Percentiles rank a stretch among this genome's conserved stretches.
Evolutionary conservation across 2,329 filamentous ascomycete genomes (phyloP).

Genomic region (Escovopsis weberi): DNA sequence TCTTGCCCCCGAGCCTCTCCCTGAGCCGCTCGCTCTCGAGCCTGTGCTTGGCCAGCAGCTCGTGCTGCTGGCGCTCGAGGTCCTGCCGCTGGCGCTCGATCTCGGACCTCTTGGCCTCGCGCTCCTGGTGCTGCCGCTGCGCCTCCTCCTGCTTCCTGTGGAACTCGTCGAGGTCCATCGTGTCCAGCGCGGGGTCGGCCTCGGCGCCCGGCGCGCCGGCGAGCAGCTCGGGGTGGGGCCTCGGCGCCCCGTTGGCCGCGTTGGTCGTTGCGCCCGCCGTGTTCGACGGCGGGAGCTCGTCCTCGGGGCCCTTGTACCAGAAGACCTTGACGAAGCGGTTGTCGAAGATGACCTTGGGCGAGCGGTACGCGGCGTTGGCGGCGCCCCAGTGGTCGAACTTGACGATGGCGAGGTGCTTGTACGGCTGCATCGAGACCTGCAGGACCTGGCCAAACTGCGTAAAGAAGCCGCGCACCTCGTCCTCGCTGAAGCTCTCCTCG

Average conservation of each 20-base stretch:
- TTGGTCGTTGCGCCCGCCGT: neutral
- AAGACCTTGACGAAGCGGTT: slow-evolving; percentile 78
- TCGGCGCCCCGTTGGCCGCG: slow-evolving; percentile 6
- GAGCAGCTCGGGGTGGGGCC: slow-evolving; percentile 6
- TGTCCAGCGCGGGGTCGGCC: slow-evolving; percentile 33
- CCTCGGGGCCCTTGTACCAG: slow-evolving; percentile 49
- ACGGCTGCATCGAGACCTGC: slow-evolving; percentile 49
- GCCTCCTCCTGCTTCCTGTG: slow-evolving; percentile 54
- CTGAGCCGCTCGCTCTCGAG: slow-evolving; percentile 52
- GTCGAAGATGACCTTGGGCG: slow-evolving; percentile 69
- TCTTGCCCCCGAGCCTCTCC: slow-evolving; percentile 30
- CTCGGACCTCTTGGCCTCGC: slow-evolving; percentile 45
- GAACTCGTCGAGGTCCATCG: slow-evolving; percentile 58
- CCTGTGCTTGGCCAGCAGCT: slow-evolving; percentile 46
- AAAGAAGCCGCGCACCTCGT: slow-evolving; percentile 54
- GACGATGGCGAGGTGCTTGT: slow-evolving; percentile 54
- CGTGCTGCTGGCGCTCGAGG: slow-evolving; percentile 48
- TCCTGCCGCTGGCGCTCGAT: slow-evolving; percentile 47
- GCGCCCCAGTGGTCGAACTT: slow-evolving; percentile 51
- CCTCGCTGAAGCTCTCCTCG: slow-evolving; percentile 51
- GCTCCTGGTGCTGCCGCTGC: slow-evolving; percentile 54
- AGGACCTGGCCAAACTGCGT: slow-evolving; percentile 53
- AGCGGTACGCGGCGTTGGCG: slow-evolving; percentile 57
- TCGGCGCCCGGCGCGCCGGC: neutral
- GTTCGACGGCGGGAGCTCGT: slow-evolving; percentile 13